Evolutionary conservation across 306 rosid genomes (phyloP), one percentile per base, ranked within the genome.

Genomic region (Ziziphus jujuba): DNA sequence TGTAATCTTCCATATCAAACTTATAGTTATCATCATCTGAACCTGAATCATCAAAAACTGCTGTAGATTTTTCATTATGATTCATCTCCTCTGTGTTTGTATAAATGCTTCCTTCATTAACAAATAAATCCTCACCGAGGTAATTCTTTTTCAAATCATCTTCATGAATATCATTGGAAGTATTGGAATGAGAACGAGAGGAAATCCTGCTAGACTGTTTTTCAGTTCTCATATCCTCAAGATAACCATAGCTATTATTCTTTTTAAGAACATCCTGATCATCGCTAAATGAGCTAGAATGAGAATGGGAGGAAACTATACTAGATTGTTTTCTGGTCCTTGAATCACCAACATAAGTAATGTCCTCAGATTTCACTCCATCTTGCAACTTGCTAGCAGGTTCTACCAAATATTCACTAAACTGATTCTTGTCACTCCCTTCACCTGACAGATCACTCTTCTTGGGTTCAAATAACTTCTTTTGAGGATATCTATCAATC

Each of bases 41-140:
- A 53, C 70, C 89, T 21, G 80, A 88, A 73, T 90, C 90, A 59
- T 93, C 99, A 77, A 90, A 93, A 38, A 70, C 77, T 67, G 72
- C 72, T 52, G 87, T 31, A 70, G 81, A 63, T 66, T 81, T 69
- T 58, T 74, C 84, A 60, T 71, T 61, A 52, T 83, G 79, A 79
- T 63, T 67, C 20, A 65, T 71, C 68, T 76, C 82, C 65, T 24
- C 55, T 54, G 69, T 66, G 70, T 63, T 76, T 35, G 68, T 49
- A 44, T 3, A 55, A 5, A 65, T 66, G 63, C 67, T 84, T 70
- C 67, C 65, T 66, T 74, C 81, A 82, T 80, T 84, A 22, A 70
- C 59, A 66, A 68, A 86, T 66, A 71, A 69, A 67, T 79, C 72
- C 62, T 76, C 85, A 35, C 11, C 73, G 56, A 67, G 55, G 36